Base-by-base conservation (phyloP, 2,329 filamentous ascomycete genomes). In the Epichloe uncinata region DNA sequence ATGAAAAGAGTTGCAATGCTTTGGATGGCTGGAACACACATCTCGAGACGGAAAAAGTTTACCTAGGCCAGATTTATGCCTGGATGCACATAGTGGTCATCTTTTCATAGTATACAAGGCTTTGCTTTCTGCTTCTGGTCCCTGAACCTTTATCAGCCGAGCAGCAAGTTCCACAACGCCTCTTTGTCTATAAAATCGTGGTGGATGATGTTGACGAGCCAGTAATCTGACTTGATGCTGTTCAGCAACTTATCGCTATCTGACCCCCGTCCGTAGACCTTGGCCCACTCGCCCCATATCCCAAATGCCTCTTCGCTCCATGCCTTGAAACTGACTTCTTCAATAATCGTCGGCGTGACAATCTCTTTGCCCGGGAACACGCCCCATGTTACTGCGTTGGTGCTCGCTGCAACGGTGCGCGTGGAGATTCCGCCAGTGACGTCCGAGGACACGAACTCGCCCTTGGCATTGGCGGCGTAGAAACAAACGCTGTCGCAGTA, bases 371-470 rank as follows among this genome's bases (percentile, higher is more conserved):
- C 88, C 0, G 87, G 85, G 68, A 97, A 97, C 1, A 89, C 87
- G 47, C 91, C 91, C 91, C 91, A 97, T 0, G 93, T 98, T 2
- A 98, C 93, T 0, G 91, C 89, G 61, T 97, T 96, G 33, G 94
- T 91, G 59, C 78, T 82, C 30, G 68, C 67, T 59, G 65, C 66
- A 57, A 65, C 66, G 38, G 57, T 63, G 16, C 60, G 58, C 33
- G 60, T 59, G 34, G 62, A 58, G 11, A 58, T 54, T 2, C 63
- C 66, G 49, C 66, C 65, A 47, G 63, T 64, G 33, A 71, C 66
- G 54, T 86, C 79, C 0, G 82, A 87, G 13, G 85, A 85, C 52
- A 82, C 73, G 61, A 93, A 94, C 52, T 87, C 84, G n/a, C 87
- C 87, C 2, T 72, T 69, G 0, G 77, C 75, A 63, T 95, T 95